Conservation (phyloP, 768 basidiomycete genomes). For the Aureoboletus auriporus region DNA sequence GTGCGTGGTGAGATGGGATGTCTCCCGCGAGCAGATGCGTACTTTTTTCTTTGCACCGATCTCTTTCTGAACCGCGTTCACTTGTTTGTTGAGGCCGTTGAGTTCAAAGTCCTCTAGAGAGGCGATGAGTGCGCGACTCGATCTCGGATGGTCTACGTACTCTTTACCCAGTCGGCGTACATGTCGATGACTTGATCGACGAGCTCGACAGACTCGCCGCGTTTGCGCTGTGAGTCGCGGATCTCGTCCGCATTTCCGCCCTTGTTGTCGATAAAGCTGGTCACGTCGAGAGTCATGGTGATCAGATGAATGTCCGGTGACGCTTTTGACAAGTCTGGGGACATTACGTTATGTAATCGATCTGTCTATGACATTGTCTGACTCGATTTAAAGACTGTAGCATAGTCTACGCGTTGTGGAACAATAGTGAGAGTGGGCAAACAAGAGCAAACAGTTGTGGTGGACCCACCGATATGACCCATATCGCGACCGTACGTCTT, state of each 20-base stretch:
- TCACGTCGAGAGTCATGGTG: constrained; percentile 78
- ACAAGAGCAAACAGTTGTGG: constrained; percentile 22
- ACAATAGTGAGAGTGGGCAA: constrained; percentile 10
- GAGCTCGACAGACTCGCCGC: constrained; percentile 83
- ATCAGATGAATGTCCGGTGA: no score
- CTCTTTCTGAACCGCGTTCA: constrained; percentile 91
- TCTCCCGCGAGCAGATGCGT: background rate
- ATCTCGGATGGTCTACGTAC: constrained; percentile 44
- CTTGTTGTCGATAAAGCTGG: constrained; percentile 77
- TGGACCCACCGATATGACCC: background rate
- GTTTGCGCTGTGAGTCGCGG: constrained; percentile 86
- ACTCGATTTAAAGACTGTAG: no score
- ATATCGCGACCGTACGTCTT: background rate
- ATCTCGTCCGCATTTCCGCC: constrained; percentile 92
- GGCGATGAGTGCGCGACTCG: background rate
- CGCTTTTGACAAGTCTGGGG: no score
- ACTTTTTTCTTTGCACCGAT: constrained; percentile 94
- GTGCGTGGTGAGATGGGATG: background rate
- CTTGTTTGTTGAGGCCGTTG: constrained; percentile 71
- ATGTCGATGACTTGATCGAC: constrained; percentile 93
- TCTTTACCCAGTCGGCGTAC: constrained; percentile 92
- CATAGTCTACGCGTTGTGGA: no score
- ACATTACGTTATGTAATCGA: background rate
- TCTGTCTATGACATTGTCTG: no score
- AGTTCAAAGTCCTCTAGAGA: constrained; percentile 80